Conservation (phyloP, 2,329 filamentous ascomycete species). For the Exophiala dermatitidis region DNA sequence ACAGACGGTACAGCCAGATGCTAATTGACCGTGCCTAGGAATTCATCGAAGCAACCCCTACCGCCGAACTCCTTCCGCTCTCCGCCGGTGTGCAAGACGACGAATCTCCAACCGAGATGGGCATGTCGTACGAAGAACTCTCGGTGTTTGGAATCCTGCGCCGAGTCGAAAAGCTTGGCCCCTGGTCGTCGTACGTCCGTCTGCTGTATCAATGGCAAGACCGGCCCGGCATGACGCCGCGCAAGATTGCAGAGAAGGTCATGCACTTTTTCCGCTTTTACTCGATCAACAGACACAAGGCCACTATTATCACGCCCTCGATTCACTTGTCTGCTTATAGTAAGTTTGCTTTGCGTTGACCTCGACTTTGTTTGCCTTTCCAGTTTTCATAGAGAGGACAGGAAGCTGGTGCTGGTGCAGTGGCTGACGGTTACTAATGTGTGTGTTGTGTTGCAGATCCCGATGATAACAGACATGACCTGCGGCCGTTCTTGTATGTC, state of each 20-base stretch:
- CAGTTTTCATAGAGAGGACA: background rate
- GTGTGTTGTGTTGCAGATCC: constrained; percentile 29
- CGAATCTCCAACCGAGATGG: constrained; percentile 48
- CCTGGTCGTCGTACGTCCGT: constrained; percentile 49
- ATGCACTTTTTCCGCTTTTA: constrained; percentile 30
- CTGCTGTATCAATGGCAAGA: constrained; percentile 35
- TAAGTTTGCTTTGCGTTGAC: constrained; percentile 1
- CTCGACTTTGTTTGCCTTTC: background rate
- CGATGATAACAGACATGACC: constrained; percentile 55
- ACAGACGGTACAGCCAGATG: background rate
- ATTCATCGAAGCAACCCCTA: constrained; percentile 58
- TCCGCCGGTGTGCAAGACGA: constrained; percentile 52
- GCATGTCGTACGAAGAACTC: constrained; percentile 49
- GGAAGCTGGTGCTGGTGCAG: background rate
- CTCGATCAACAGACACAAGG: constrained; percentile 60
- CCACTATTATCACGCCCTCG: constrained; percentile 53
- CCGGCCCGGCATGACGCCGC: constrained; percentile 23
- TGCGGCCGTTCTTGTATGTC: constrained; percentile 48
- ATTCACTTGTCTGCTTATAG: constrained; percentile 41
- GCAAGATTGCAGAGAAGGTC: constrained; percentile 29
- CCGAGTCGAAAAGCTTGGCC: constrained; percentile 42
- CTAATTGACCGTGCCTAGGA: constrained; percentile 39
- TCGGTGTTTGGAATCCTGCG: constrained; percentile 47
- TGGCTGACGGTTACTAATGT: constrained; percentile 34
- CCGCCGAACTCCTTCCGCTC: constrained; percentile 60